Base-by-base conservation (phyloP, 2,329 filamentous ascomycete species). In the Cladosporium sp. region DNA sequence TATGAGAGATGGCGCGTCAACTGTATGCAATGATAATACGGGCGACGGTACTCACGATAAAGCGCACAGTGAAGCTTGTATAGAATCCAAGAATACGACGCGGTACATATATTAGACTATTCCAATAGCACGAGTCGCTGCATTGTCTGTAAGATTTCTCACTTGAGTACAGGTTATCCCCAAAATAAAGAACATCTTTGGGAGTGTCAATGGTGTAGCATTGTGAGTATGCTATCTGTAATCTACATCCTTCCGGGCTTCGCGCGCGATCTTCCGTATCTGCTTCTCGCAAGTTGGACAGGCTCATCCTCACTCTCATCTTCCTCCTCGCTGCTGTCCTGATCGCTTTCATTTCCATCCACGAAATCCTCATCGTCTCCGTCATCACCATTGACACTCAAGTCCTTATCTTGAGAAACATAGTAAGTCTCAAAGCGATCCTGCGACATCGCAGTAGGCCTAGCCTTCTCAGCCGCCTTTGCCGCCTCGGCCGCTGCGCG, bases 311-410 rank as follows among this genome's bases (percentile, higher is more conserved):
- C 62, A 16, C 46, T 37, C 6, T 35, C 18, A 18, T 64, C 50
- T 5, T 57, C 53, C 18, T 64, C 62, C n/a, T 49, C 52, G 23
- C 62, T 49, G 28, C 62, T 65, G 18, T 60, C 62, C 18, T 28
- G 18, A 18, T 52, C 52, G 29, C 60, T 53, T n/a, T 10, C 29
- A 14, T 35, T 46, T 5, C 44, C 62, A 12, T 28, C 31, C 2
- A 50, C 62, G 18, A 59, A 65, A n/a, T 65, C 65, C 18, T 61
- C 67, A 12, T 65, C 65, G 18, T 67, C 67, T 2, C 70, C 70
- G 12, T 68, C 69, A 21, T 67, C 70, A 28, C 31, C 67, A n/a
- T 59, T 63, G 12, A 37, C 58, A 3, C 63, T 65, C 29, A 33
- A n/a, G 12, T 44, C 46, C 40, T 62, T 53, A 46, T 66, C 66